Conservation (phyloP, 108 stramenopile genomes). For the Skeletonema marinoi region DNA sequence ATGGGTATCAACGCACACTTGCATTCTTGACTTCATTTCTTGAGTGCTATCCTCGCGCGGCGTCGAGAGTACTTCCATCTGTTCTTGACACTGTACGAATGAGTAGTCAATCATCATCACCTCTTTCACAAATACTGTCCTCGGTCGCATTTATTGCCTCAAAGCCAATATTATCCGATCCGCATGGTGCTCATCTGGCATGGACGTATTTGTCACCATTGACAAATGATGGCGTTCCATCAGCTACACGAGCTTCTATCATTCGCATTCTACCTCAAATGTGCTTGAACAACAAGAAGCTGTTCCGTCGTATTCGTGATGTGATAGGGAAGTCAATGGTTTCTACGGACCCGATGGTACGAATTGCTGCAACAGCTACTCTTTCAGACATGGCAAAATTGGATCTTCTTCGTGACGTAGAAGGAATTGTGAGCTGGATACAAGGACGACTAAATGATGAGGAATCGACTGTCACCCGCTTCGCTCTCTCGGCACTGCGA, state of each 20-base stretch:
- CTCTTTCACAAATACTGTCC: slow-evolving; percentile 1
- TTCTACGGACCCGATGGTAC: slow-evolving; percentile 52
- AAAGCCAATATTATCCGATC: slow-evolving; percentile 51
- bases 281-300: slow-evolving; percentile 61
- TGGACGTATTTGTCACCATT: slow-evolving; percentile 60
- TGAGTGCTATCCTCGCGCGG: slow-evolving; percentile 16
- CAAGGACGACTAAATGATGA: slow-evolving; percentile 64
- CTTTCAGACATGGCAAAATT: slow-evolving; percentile 68
- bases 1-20: slow-evolving; percentile 3
- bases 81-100: slow-evolving; percentile 10
- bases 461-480: slow-evolving; percentile 51
- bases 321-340: slow-evolving; percentile 53
- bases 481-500: slow-evolving; percentile 55
- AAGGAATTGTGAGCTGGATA: slow-evolving; percentile 69
- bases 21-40: slow-evolving; percentile 25
- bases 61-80: slow-evolving; percentile 19
- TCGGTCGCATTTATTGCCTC: slow-evolving; percentile 27
- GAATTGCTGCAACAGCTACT: slow-evolving; percentile 68
- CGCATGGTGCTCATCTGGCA: slow-evolving; percentile 69
- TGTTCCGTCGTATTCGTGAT: slow-evolving; percentile 69
- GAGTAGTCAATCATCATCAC: background rate
- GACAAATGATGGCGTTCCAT: slow-evolving; percentile 41
- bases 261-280: slow-evolving; percentile 66
- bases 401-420: slow-evolving; percentile 67
- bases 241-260: slow-evolving; percentile 47